Evolutionary conservation across 352 stramenopile species (phyloP), one percentile per base, ranked within the genome.

Genomic region (Pythium dissimile): DNA sequence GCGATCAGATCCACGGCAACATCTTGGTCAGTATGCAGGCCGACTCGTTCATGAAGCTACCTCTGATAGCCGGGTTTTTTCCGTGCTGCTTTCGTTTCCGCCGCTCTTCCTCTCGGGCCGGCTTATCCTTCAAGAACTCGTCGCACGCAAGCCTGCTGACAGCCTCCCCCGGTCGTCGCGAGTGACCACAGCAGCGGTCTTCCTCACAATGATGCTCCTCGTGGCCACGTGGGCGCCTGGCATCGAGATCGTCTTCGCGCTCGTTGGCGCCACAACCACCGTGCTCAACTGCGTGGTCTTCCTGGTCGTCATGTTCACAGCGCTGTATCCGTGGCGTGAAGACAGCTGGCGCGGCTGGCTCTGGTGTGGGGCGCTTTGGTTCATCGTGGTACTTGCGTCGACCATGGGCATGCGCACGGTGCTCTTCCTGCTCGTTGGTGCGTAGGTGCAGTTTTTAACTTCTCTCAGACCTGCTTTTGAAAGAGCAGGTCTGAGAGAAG

Each of bases 71-170:
- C 1, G 52, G 69, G 11, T 62, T 43, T 27, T 64, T 13, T 54
- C 64, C n/a, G 65, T 74, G 20, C 30, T 74, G n/a, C 41, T 74
- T 16, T 61, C 66, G 12, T 74, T 71, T 49, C 66, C 66, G 20
- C 57, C 69, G 21, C 51, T 72, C n/a, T 74, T 71, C 57, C 59
- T 69, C 45, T 62, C 66, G 16, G 38, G 55, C 10, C 62, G 62
- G 1, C n/a, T 51, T 18, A 44, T 64, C 21, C 30, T 64, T 24
- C 20, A 69, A 43, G 62, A 69, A 50, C 57, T 65, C 28, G 5
- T 48, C 27, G 21, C 20, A 26, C 24, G 28, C 8, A 39, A 47
- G 9, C 37, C 46, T 11, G 55, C 55, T 0, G 44, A 15, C 5
- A 34, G 50, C 9, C 24, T 51, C 21, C n/a, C 32, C 8, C 31